phyloP scores from a whole-genome alignment of 2,329 filamentous ascomycete genomes.

The Calonectria multiphialidica region DNA sequence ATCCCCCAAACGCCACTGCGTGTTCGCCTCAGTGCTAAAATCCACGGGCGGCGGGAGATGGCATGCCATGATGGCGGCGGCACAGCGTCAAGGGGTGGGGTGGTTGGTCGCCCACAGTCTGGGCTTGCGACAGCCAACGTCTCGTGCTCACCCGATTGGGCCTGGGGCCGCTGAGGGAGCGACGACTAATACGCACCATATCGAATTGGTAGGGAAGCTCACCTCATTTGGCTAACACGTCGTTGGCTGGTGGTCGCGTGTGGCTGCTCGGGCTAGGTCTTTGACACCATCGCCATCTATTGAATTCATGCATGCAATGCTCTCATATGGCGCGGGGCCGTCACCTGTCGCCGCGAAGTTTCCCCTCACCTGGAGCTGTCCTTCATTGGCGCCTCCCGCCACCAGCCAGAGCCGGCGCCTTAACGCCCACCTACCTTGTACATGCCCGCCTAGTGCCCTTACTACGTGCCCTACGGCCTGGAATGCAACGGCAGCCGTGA shows the following conservation, averaged over 20 bases:
- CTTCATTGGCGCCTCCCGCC: neutral
- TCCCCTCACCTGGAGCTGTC: neutral
- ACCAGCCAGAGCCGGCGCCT: neutral
- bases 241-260: neutral
- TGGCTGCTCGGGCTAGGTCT: neutral
- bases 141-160: slow-evolving; percentile 9
- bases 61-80: slow-evolving; percentile 4
- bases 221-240: neutral
- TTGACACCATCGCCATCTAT: slow-evolving; percentile 13
- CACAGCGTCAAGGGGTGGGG: slow-evolving; percentile 12
- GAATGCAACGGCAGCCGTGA: slow-evolving; percentile 3
- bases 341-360: neutral
- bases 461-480: neutral
- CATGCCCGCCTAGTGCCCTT: no score
- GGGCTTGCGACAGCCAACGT: slow-evolving; percentile 21
- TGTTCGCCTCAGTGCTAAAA: slow-evolving; percentile 7
- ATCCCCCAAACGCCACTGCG: slow-evolving; percentile 20
- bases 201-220: neutral
- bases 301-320: slow-evolving; percentile 11
- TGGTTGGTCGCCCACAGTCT: slow-evolving; percentile 13
- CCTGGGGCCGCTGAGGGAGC: slow-evolving; percentile 8
- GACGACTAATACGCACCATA: slow-evolving; percentile 8
- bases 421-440: neutral
- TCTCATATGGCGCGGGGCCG: neutral
- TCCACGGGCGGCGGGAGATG: neutral